These are phyloP conservation scores for Tylopilus balloui DNA, from an alignment of 768 basidiomycete species.

Conservation along the genomic window DNA sequence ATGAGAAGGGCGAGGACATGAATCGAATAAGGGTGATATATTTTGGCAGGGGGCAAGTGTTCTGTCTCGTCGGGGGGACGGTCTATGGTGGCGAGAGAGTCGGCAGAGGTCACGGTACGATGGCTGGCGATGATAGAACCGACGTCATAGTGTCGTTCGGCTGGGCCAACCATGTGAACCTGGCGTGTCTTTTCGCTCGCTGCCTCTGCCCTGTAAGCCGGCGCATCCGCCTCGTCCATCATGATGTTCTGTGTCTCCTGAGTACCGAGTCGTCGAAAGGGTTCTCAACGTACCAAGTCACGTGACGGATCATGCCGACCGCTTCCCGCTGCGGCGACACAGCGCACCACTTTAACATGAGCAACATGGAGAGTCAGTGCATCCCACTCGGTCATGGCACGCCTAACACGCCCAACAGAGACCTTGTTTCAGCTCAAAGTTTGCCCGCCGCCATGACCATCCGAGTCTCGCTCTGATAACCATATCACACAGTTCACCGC, in stretches of 20 bases:
- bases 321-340: not conserved
- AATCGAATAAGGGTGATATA: conserved; percentile 52
- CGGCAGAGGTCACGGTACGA: conserved; percentile 29
- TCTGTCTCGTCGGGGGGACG: conserved; percentile 35
- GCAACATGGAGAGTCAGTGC: conserved; percentile 83
- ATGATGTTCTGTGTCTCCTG: not conserved
- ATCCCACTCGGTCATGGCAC: not conserved
- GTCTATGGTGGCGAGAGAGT: conserved; percentile 41
- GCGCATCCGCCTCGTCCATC: conserved; percentile 5
- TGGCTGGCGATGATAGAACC: conserved; percentile 35
- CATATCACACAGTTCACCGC: conserved; percentile 78
- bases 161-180: not conserved
- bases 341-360: conserved; percentile 44
- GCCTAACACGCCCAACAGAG: conserved; percentile 47
- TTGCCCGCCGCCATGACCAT: conserved; percentile 13
- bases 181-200: conserved; percentile 2
- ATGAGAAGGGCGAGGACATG: conserved; percentile 68
- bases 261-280: not conserved
- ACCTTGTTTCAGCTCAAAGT: conserved; percentile 99
- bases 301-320: not conserved
- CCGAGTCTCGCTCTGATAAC: conserved; percentile 12
- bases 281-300: conserved; percentile 4
- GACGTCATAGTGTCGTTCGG: conserved; percentile 24
- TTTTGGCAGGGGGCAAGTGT: conserved; percentile 31
- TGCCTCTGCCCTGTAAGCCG: not conserved